phyloP scores from a whole-genome alignment of 176 grass and related monocot genomes.

The Raddia guianensis region DNA sequence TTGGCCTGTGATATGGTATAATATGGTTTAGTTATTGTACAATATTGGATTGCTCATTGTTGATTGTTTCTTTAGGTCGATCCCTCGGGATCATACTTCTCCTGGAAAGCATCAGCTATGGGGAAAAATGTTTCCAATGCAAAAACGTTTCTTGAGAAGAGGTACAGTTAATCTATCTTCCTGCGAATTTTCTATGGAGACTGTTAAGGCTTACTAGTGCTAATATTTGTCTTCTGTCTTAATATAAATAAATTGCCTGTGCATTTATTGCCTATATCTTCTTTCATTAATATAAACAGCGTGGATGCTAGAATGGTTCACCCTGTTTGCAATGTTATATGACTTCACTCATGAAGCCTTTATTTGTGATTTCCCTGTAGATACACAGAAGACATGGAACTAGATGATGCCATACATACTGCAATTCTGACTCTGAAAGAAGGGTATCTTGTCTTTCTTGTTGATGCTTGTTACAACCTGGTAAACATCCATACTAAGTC shows the following conservation, averaged over 20 bases:
- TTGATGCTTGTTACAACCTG: constrained; percentile 10
- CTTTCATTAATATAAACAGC: not conserved
- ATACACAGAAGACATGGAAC: constrained; percentile 97
- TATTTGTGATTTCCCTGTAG: constrained; percentile 43
- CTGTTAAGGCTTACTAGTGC: not conserved
- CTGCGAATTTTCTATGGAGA: constrained; percentile 3
- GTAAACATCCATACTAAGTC: constrained; percentile 19
- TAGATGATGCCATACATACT: constrained; percentile 98
- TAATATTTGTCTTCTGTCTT: constrained; percentile 1
- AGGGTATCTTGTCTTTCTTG: constrained; percentile 57
- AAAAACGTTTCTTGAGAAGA: constrained; percentile 97
- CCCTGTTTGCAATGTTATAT: constrained; percentile 16
- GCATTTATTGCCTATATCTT: not conserved
- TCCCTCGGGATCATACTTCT: constrained; percentile 82
- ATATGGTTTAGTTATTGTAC: not conserved
- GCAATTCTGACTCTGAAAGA: constrained; percentile 98
- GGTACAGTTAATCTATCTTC: constrained; percentile 47
- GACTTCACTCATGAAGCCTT: constrained; percentile 15
- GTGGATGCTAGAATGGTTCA: not conserved
- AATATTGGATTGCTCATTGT: not conserved
- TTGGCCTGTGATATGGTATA: not conserved
- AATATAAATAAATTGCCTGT: constrained; percentile 33
- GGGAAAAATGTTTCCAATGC: constrained; percentile 97
- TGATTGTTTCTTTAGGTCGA: constrained; percentile 53
- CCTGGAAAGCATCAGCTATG: constrained; percentile 91